Conservation (phyloP, 139 green algal species). For the Raphidocelis subcapitata region DNA sequence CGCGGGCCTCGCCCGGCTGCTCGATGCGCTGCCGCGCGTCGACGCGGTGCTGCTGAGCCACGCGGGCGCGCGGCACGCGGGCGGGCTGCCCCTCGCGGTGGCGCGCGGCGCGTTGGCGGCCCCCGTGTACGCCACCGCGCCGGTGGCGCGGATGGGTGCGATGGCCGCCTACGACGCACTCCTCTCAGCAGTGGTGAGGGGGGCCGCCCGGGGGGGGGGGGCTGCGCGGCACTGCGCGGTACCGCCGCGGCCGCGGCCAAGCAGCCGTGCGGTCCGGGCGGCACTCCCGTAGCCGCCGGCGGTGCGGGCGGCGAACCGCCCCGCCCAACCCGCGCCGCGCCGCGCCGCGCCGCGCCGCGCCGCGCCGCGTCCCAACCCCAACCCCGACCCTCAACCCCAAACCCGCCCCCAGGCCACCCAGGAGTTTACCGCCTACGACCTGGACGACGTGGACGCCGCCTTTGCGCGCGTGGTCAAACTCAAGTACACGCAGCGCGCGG, state of each 20-base stretch:
- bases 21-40: conserved; percentile 23
- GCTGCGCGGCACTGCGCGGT: neutral
- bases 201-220: neutral
- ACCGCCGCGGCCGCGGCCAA: too few relatives aligned
- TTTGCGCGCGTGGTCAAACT: conserved; percentile 63
- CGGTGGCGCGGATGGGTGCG: conserved; percentile 81
- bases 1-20: neutral
- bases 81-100: conserved; percentile 82
- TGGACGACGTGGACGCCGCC: conserved; percentile 82
- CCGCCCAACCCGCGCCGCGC: too few relatives aligned
- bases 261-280: too few relatives aligned
- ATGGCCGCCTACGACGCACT: conserved; percentile 85
- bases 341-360: too few relatives aligned
- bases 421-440: conserved; percentile 69
- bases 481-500: conserved; percentile 67
- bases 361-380: neutral
- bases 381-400: neutral
- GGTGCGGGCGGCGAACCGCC: too few relatives aligned
- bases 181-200: conserved; percentile 46
- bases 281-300: too few relatives aligned
- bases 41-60: conserved; percentile 88
- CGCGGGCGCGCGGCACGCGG: conserved; percentile 73
- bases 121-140: conserved; percentile 78
- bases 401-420: conserved; percentile 29
- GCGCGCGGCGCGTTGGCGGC: conserved; percentile 49